Evolutionary conservation across 163 green algal species (phyloP).

Genomic region (Scenedesmus sp.): DNA sequence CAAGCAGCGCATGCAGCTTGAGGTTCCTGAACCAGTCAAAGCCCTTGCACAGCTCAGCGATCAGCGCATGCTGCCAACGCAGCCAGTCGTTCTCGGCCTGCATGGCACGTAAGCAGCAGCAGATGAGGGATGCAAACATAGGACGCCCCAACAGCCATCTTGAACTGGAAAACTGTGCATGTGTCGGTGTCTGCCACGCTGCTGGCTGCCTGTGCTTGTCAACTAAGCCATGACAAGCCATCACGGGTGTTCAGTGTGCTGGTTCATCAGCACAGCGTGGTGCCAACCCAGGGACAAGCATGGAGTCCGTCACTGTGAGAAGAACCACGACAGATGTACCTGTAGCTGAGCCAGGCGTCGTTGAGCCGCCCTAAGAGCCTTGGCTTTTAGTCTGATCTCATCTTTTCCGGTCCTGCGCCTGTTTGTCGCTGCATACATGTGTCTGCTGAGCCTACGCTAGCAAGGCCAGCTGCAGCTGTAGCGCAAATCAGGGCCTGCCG

Average conservation of each 20-base stretch:
- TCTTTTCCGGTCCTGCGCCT: background rate
- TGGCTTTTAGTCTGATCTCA: background rate
- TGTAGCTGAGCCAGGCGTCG: background rate
- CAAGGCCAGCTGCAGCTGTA: too few species aligned
- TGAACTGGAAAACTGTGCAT: too few species aligned
- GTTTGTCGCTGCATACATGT: background rate
- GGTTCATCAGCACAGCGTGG: too few species aligned
- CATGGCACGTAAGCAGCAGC: background rate
- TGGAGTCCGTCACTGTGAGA: background rate
- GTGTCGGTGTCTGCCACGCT: too few species aligned
- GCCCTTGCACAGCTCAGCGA: background rate
- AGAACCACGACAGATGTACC: background rate
- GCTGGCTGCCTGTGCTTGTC: too few species aligned
- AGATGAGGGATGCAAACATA: too few species aligned
- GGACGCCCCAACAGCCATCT: too few species aligned
- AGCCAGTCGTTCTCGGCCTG: background rate
- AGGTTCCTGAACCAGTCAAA: background rate
- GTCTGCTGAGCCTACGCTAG: background rate
- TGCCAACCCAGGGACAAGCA: background rate
- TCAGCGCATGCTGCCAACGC: background rate
- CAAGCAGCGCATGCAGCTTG: background rate
- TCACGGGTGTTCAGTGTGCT: background rate
- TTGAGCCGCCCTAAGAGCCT: background rate
- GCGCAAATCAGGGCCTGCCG: too few species aligned
- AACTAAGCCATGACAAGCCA: too few species aligned